A percentile compares a stretch with the other conserved stretches of the same genome.
phyloP scores from a whole-genome alignment of 352 stramenopile genomes.

The Globisporangium irregulare region DNA sequence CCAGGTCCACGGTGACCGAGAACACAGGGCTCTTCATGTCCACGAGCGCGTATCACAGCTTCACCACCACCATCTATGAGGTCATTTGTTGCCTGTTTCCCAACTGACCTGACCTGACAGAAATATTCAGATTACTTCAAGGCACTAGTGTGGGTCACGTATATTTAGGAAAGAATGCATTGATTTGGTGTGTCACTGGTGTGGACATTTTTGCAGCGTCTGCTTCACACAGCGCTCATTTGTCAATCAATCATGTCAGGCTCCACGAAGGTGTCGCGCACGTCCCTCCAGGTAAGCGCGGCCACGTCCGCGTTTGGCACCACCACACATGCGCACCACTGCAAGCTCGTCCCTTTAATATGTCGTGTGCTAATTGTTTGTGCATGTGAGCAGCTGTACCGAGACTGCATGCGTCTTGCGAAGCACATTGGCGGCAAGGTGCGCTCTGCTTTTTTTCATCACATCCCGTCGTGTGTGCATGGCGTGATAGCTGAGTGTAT shows the following conservation, averaged over 20 bases:
- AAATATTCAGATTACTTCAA: no score
- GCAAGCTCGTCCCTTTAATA: neutral
- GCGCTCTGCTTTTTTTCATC: constrained; percentile 12
- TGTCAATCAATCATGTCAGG: constrained; percentile 31
- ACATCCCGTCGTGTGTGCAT: neutral
- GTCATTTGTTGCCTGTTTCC: neutral
- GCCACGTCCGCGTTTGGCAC: neutral
- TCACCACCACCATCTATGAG: neutral
- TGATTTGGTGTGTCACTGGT: constrained; percentile 2
- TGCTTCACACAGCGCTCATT: neutral
- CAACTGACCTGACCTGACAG: no score
- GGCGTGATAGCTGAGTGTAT: neutral
- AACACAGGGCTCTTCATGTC: neutral
- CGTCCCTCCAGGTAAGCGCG: constrained; percentile 58
- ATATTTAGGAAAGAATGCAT: neutral
- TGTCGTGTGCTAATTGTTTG: neutral
- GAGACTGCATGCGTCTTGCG: constrained; percentile 78
- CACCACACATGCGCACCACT: neutral
- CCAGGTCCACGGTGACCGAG: neutral
- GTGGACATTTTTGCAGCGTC: neutral
- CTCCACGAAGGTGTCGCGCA: constrained; percentile 67
- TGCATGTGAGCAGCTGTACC: constrained; percentile 54
- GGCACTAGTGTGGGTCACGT: neutral
- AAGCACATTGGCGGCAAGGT: constrained; percentile 87
- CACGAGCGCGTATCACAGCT: neutral